Percentiles rank a stretch among this genome's conserved stretches.
These are phyloP conservation scores for Termitomyces sp. DNA, from an alignment of 768 basidiomycete species.

Conservation along the genomic window DNA sequence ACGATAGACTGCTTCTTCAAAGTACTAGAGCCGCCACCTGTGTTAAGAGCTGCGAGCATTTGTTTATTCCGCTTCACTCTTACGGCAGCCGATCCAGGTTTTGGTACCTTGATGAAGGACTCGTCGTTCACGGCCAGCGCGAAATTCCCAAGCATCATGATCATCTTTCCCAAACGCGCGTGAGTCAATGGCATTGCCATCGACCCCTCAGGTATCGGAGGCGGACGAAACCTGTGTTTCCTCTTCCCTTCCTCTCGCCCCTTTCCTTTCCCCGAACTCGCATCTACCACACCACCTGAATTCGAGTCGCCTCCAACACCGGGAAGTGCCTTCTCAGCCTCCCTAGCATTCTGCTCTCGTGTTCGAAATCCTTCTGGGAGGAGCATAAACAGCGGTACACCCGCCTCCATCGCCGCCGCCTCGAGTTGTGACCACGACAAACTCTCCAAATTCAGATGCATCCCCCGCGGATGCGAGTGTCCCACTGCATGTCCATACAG, in stretches of 20 bases:
- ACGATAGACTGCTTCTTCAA: constrained; percentile 3
- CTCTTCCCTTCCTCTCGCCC: neutral
- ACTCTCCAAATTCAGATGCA: constrained; percentile 62
- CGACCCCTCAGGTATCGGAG: constrained; percentile 7
- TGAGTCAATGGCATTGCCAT: constrained; percentile 41
- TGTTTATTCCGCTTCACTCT: neutral
- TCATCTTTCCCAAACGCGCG: constrained; percentile 56
- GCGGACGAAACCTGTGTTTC: neutral
- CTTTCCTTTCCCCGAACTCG: neutral
- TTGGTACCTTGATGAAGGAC: constrained; percentile 10
- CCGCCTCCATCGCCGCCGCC: constrained; percentile 64
- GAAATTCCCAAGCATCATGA: constrained; percentile 48
- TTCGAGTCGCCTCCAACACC: neutral
- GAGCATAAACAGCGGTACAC: constrained; percentile 51
- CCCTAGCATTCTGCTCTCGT: neutral
- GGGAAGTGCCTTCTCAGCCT: neutral
- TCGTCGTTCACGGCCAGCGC: constrained; percentile 33
- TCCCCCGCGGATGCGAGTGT: constrained; percentile 35
- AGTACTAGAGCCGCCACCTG: neutral
- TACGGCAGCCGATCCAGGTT: constrained; percentile 1
- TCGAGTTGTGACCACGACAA: constrained; percentile 53
- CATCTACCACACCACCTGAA: neutral
- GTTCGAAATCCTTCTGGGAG: constrained; percentile 31
- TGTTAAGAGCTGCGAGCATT: neutral
- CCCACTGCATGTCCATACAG: constrained; percentile 1